A percentile compares a stretch with the other conserved stretches of the same genome.
Evolutionary conservation across 768 basidiomycete genomes (phyloP).

Genomic region (Ramaria rubella): DNA sequence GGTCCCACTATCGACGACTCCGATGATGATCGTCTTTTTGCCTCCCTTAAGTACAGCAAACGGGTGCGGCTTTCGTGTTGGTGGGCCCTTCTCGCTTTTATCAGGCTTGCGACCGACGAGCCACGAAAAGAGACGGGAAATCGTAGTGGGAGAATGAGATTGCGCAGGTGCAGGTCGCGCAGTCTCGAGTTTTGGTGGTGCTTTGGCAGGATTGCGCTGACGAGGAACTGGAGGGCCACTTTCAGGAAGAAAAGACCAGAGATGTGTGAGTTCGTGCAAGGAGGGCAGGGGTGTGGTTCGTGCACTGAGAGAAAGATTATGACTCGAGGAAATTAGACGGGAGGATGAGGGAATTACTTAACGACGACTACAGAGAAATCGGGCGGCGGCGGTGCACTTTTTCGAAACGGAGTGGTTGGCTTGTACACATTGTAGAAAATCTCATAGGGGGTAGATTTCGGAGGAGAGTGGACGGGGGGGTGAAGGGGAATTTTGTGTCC

Average conservation of each 20-base stretch:
- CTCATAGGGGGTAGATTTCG: constrained; percentile 46
- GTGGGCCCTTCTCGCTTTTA: neutral
- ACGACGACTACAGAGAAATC: constrained; percentile 85
- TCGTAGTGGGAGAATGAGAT: neutral
- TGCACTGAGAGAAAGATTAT: constrained; percentile 44
- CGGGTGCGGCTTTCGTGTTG: constrained; percentile 49
- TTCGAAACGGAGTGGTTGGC: constrained; percentile 78
- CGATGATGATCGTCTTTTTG: constrained; percentile 76
- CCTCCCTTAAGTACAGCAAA: constrained; percentile 80
- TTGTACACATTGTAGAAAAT: constrained; percentile 92
- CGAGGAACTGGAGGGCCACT: constrained; percentile 57
- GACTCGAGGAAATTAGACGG: neutral
- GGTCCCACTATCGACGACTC: constrained; percentile 82
- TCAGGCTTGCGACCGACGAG: constrained; percentile 13
- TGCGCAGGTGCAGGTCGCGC: neutral
- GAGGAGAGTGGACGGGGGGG: constrained; percentile 19
- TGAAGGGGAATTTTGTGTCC: constrained; percentile 50
- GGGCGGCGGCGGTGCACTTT: constrained; percentile 66
- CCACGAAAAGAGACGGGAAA: constrained; percentile 21
- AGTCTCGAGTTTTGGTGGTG: constrained; percentile 13
- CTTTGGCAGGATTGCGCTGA: constrained; percentile 30
- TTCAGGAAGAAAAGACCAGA: constrained; percentile 65
- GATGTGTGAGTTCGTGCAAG: constrained; percentile 62
- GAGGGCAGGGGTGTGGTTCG: constrained; percentile 78
- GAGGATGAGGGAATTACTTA: constrained; percentile 46